Evolutionary conservation across 1,284 basidiomycete genomes (phyloP).

Genomic region (Neonothopanus nambi): DNA sequence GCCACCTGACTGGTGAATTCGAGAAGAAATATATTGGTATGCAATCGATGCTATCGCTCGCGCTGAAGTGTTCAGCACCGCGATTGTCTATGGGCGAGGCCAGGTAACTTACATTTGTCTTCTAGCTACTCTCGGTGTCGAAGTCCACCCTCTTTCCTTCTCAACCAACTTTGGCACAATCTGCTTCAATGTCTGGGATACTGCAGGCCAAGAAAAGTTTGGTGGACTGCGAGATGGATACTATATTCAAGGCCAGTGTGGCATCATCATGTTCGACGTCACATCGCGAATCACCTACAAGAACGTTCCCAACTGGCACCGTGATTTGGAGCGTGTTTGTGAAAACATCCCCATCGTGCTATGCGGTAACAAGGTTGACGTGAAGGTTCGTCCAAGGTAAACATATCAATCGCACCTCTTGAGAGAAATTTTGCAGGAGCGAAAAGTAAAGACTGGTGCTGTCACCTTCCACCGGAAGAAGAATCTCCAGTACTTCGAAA

Average conservation of each 20-base stretch:
- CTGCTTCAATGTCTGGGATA: slow-evolving; percentile 99
- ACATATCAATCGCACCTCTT: slow-evolving; percentile 10
- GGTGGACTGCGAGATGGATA: slow-evolving; percentile 97
- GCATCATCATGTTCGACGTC: slow-evolving; percentile 99
- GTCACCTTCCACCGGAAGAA: slow-evolving; percentile 99
- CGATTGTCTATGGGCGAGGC: slow-evolving; percentile 16
- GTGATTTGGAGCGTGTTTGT: slow-evolving; percentile 98
- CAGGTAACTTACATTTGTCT: slow-evolving; percentile 18
- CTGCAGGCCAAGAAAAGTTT: slow-evolving; percentile 99
- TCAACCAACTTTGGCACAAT: slow-evolving; percentile 98
- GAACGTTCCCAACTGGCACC: slow-evolving; percentile 99
- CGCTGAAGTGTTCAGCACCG: slow-evolving; percentile 16
- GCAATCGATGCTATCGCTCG: slow-evolving; percentile 22
- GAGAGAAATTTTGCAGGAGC: slow-evolving; percentile 65
- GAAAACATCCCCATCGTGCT: slow-evolving; percentile 99
- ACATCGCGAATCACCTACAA: slow-evolving; percentile 99
- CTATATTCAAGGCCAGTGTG: slow-evolving; percentile 99
- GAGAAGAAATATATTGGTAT: slow-evolving; percentile 99
- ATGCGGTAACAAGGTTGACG: slow-evolving; percentile 99
- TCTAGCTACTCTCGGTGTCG: slow-evolving; percentile 96
- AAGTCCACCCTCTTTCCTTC: slow-evolving; percentile 97
- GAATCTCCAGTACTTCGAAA: slow-evolving; percentile 99
- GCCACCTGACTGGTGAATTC: slow-evolving; percentile 99
- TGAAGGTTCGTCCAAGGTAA: slow-evolving; percentile 70
- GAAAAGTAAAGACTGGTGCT: slow-evolving; percentile 98